Evolutionary conservation across 768 basidiomycete genomes (phyloP), one percentile per base, ranked within the genome.

Genomic region (Mycena venus): DNA sequence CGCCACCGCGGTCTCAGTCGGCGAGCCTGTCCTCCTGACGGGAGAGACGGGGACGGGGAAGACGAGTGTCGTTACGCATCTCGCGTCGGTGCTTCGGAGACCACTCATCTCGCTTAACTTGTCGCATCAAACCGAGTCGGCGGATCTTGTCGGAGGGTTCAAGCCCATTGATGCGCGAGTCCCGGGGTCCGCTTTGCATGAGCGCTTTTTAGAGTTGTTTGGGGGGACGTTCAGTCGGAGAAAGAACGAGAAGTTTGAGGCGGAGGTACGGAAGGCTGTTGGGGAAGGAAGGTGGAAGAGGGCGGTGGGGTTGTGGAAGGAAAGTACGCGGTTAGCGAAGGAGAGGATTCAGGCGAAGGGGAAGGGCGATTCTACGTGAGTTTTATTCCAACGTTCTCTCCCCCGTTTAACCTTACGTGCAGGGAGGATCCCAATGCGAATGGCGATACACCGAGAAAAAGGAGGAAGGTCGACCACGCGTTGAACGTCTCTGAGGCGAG

Each of bases 41-140:
- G 98, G 98, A 56, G 98, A 99, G 86, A 99, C 98, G 2, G 98
- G 98, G n/a, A 99, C 98, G 1, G 98, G 98, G 17, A 99, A 99
- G 84, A 99, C 98, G 0, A 97, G 97, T 64, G 90, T 92, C 23
- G 91, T 99, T 19, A 95, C 96, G 3, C 92, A 98, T 78, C 88
- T 99, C 34, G 94, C 98, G 14, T 88, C 92, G 2, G 83, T 95
- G n/a, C 88, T 98, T 32, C 89, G 88, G 9, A 90, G 91, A 14
- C 91, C 93, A 0, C 89, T 99, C 38, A 90, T 96, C 67, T 96
- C 97, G 0, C 89, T 99, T 70, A 99, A 99, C 81, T 83, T 99
- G 78, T 98, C 96, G 2, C 96, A 97, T 79, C 98, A 99, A 82
- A 98, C 97, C 1, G 98, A 99, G 82, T 94, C 96, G 1, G 93